phyloP scores from a whole-genome alignment of 352 stramenopile genomes.

The Phytophthora meadii region DNA sequence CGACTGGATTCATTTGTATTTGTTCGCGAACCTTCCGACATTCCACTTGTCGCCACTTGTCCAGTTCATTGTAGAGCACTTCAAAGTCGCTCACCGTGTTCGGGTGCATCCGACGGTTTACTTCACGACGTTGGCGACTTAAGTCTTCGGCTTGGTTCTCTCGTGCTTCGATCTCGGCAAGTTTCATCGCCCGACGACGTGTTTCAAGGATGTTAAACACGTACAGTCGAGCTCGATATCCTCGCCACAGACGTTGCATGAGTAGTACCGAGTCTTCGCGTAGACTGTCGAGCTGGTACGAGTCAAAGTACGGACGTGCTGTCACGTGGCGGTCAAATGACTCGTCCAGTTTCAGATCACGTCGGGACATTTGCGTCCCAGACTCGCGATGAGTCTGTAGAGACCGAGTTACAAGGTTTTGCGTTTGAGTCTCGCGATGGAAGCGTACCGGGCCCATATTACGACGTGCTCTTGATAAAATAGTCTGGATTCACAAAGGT shows the following conservation, averaged over 20 bases:
- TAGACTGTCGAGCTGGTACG: constrained; percentile 85
- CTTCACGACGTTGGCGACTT: constrained; percentile 68
- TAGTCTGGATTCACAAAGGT: constrained; percentile 39
- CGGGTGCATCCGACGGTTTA: constrained; percentile 91
- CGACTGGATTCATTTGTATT: constrained; percentile 29
- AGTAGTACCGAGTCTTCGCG: constrained; percentile 78
- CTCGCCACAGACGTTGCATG: constrained; percentile 91
- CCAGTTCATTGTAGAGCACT: constrained; percentile 94
- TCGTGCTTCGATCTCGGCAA: constrained; percentile 52
- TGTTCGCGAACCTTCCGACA: constrained; percentile 76
- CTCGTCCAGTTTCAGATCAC: constrained; percentile 77
- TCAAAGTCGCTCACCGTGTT: constrained; percentile 87
- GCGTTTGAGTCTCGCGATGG: constrained; percentile 92
- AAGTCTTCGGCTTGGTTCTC: constrained; percentile 59
- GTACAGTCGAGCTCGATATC: constrained; percentile 68
- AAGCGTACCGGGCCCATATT: constrained; percentile 45
- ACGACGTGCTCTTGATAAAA: constrained; percentile 55
- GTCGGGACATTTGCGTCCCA: constrained; percentile 90
- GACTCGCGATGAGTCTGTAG: constrained; percentile 90
- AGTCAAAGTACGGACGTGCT: constrained; percentile 90
- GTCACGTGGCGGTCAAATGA: constrained; percentile 65
- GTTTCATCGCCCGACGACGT: constrained; percentile 32
- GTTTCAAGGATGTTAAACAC: constrained; percentile 58
- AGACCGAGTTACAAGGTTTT: constrained; percentile 73
- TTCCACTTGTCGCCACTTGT: constrained; percentile 91